Evolutionary conservation across 139 green algal species (phyloP).

Genomic region (Chlamydomonas sp.): DNA sequence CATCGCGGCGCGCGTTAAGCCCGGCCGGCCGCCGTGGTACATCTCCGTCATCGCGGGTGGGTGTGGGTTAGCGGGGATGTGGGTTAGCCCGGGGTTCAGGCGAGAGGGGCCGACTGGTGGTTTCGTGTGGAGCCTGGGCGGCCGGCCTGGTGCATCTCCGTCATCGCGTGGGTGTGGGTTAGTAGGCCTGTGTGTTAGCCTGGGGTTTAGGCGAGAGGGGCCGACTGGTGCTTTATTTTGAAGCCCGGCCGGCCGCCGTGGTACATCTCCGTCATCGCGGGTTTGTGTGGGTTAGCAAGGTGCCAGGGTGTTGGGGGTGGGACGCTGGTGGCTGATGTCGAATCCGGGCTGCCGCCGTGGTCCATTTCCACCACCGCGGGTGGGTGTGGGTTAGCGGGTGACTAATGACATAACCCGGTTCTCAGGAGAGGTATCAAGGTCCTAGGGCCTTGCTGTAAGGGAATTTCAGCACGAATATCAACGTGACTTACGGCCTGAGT

Average conservation of each 20-base stretch:
- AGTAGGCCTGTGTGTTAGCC: too few species aligned
- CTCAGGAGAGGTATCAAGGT: too few species aligned
- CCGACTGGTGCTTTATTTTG: neutral
- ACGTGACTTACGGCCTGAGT: neutral
- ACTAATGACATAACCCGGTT: neutral
- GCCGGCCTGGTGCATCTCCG: too few species aligned
- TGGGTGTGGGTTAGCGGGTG: neutral
- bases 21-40: slow-evolving; percentile 87
- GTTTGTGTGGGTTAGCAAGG: slow-evolving; percentile 36
- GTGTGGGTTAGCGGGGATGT: neutral
- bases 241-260: slow-evolving; percentile 79
- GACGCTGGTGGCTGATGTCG: neutral
- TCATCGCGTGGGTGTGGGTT: too few species aligned
- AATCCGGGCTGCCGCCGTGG: too few species aligned
- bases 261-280: slow-evolving; percentile 92
- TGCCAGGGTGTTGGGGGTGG: neutral
- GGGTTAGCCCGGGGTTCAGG: neutral
- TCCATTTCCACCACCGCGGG: slow-evolving; percentile 43
- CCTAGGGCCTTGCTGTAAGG: too few species aligned
- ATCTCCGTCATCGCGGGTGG: slow-evolving; percentile 88
- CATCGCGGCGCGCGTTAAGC: slow-evolving; percentile 75
- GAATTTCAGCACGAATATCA: too few species aligned
- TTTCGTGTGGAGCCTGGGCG: neutral
- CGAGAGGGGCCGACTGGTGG: neutral
- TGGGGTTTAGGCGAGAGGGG: too few species aligned